phyloP scores from a whole-genome alignment of 176 grass and related monocot species.

The Luzula sylvatica region DNA sequence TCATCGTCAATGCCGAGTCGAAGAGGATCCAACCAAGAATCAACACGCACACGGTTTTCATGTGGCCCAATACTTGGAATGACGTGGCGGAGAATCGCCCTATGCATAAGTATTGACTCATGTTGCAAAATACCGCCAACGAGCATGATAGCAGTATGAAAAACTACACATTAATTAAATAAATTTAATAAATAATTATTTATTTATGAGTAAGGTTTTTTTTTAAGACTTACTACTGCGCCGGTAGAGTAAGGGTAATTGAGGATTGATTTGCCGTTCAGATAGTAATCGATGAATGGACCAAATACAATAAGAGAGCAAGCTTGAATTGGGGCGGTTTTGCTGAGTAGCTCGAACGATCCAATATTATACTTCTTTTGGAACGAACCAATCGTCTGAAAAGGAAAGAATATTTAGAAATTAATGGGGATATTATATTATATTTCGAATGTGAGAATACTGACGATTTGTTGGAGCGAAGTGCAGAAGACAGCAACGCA shows the following conservation, averaged over 20 bases:
- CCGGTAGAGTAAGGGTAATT: conserved; percentile 73
- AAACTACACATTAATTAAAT: conserved; percentile 38
- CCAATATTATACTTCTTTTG: conserved; percentile 97
- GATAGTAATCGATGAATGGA: conserved; percentile 75
- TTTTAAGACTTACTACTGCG: conserved; percentile 63
- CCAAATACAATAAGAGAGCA: conserved; percentile 72
- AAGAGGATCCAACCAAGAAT: conserved; percentile 85
- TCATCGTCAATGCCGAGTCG: conserved; percentile 71
- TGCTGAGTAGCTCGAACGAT: conserved; percentile 84
- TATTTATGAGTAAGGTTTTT: neutral
- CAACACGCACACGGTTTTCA: conserved; percentile 83
- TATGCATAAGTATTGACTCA: conserved; percentile 97
- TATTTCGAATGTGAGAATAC: conserved; percentile 6
- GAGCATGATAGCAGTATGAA: conserved; percentile 95
- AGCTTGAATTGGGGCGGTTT: conserved; percentile 84
- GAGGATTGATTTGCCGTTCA: conserved; percentile 54
- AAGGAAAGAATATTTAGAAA: conserved; percentile 6
- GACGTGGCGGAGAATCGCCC: conserved; percentile 90
- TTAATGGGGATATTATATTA: neutral
- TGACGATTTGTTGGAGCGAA: conserved; percentile 49
- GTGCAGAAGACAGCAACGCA: conserved; percentile 34
- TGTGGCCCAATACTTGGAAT: conserved; percentile 94
- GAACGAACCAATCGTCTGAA: conserved; percentile 83
- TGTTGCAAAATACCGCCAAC: conserved; percentile 95
- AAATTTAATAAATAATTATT: conserved; percentile 10